Evolutionary conservation across 306 rosid species (phyloP), one percentile per base, ranked within the genome.

Genomic region (Trifolium subterraneum): DNA sequence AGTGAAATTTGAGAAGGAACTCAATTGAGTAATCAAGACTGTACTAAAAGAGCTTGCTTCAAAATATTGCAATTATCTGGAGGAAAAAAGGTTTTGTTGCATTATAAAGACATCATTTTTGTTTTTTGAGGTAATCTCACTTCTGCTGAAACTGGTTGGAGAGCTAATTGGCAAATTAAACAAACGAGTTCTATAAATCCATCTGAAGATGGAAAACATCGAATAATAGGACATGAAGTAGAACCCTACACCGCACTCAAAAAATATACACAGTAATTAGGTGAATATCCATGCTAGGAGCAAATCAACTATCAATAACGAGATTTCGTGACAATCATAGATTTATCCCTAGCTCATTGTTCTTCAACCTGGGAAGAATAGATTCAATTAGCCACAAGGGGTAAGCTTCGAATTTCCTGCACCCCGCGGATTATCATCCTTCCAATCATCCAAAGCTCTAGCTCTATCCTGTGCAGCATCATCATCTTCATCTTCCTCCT

Each of bases 371-470:
- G 20, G 14, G 27, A 70, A 79, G 64, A 64, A 48, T 51, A 39
- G 4, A 20, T 31, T 54, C 15, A 58, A 22, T 82, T 81, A 95
- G 18, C 99, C 98, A 61, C 96, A 90, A 5, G 99, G 98, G 45
- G 99, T 95, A 64, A 95, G 98, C 81, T 95, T 95, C 83, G 75
- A 84, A 73, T 95, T 95, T 79, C 98, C 99, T 6, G 97, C 93
- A 76, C 99, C 97, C 1, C 98, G 81, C 22, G 98, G 99, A 81
- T 95, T 95, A 10, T 95, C 99, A 68, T 95, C 99, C 81, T 95
- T 95, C 99, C 99, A 92, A 81, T 95, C 99, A 74, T 95, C 99
- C 89, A 86, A 87, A 18, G 96, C 97, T 76, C 99, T 87, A 12
- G 97, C 98, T 81, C 74, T 92, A 0, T 95, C 98, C 78, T 90